Evolutionary conservation across 2,329 filamentous ascomycete genomes (phyloP).

Genomic region (Amauroascus niger): DNA sequence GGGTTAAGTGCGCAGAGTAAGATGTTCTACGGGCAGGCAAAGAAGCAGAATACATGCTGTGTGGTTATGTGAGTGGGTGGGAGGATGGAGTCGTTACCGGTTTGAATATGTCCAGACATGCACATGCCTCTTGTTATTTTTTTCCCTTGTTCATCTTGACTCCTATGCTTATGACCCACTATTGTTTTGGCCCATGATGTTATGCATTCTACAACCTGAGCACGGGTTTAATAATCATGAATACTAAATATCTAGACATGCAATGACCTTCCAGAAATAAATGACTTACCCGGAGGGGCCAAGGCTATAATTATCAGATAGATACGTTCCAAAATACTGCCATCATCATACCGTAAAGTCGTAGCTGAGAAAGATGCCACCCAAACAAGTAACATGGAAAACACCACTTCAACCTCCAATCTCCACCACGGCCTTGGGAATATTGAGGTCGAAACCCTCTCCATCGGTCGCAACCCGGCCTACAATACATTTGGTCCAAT

Average conservation of each 20-base stretch:
- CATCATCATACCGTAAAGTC: too few species aligned
- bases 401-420: constrained; percentile 6
- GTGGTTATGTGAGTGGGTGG: constrained; percentile 44
- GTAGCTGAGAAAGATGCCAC: neutral
- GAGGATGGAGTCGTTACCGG: neutral
- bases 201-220: neutral
- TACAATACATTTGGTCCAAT: constrained; percentile 37
- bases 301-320: too few species aligned
- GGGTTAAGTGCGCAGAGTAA: constrained; percentile 85
- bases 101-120: neutral
- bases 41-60: constrained; percentile 55
- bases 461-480: constrained; percentile 31
- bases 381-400: neutral
- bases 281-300: neutral
- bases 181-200: neutral
- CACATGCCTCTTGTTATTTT: neutral
- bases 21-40: constrained; percentile 80
- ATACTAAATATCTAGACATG: neutral
- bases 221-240: neutral
- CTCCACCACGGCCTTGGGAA: constrained; percentile 26
- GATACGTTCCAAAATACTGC: too few species aligned
- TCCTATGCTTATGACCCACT: neutral
- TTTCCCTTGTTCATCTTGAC: neutral
- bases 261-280: neutral
- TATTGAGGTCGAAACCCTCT: constrained; percentile 43